phyloP scores from a whole-genome alignment of 2,329 filamentous ascomycete genomes.

The Exophiala dermatitidis region DNA sequence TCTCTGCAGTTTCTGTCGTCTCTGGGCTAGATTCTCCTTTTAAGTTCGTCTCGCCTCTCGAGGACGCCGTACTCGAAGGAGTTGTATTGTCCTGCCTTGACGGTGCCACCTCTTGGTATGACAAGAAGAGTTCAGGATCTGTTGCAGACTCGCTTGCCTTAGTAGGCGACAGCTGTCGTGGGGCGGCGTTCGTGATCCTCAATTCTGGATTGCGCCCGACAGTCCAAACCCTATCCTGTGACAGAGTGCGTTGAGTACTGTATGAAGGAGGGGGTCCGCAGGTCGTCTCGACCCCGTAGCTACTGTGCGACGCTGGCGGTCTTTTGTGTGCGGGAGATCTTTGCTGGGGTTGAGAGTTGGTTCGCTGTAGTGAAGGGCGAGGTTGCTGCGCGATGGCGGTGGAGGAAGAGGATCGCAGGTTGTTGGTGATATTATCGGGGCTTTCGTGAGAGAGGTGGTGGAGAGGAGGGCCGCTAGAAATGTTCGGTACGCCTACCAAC shows the following conservation, averaged over 20 bases:
- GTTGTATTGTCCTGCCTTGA: constrained; percentile 6
- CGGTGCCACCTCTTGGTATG: constrained; percentile 1
- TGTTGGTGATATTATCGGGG: constrained; percentile 7
- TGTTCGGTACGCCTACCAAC: constrained; percentile 10
- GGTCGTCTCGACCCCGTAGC: constrained; percentile 45
- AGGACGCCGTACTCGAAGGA: constrained; percentile 10
- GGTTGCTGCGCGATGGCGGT: constrained; percentile 10
- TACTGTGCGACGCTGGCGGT: constrained; percentile 43
- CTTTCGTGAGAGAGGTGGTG: constrained; percentile 11
- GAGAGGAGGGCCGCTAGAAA: constrained; percentile 16
- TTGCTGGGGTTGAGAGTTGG: constrained; percentile 13
- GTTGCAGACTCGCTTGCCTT: constrained; percentile 11
- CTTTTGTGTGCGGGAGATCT: constrained; percentile 26
- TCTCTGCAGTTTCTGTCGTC: constrained; percentile 18
- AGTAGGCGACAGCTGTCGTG: constrained; percentile 7
- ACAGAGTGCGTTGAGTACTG: constrained; percentile 39
- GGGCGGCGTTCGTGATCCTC: constrained; percentile 5
- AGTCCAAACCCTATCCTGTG: constrained; percentile 30
- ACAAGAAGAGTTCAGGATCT: not conserved
- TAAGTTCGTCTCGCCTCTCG: constrained; percentile 8
- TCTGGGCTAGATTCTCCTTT: constrained; percentile 16
- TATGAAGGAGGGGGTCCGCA: constrained; percentile 47
- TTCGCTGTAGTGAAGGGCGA: constrained; percentile 11
- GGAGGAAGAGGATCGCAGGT: constrained; percentile 6
- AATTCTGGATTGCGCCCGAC: constrained; percentile 14